Conservation (phyloP, 2,329 filamentous ascomycete genomes). For the Xylaria sp. region DNA sequence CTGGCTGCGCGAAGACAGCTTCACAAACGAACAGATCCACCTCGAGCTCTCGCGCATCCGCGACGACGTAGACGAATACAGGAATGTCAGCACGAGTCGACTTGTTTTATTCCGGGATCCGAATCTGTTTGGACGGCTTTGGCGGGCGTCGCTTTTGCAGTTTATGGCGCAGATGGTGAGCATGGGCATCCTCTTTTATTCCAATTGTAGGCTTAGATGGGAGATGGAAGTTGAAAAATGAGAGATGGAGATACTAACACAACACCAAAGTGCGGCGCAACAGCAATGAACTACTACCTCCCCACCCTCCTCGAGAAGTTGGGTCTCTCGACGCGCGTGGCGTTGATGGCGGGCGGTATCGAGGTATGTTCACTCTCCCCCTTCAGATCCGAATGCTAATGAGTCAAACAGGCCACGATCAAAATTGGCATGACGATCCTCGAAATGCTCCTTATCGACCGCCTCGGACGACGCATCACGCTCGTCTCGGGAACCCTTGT, state of each 20-base stretch:
- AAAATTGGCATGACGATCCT: conserved; percentile 53
- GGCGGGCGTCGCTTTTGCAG: conserved; percentile 52
- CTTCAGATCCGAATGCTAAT: not conserved
- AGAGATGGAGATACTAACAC: not conserved
- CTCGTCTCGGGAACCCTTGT: conserved; percentile 45
- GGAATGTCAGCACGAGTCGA: conserved; percentile 36
- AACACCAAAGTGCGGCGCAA: conserved; percentile 43
- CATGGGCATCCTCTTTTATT: not conserved
- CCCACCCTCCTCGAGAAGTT: conserved; percentile 48
- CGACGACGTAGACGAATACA: conserved; percentile 38
- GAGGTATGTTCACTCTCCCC: conserved; percentile 30
- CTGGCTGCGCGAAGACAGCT: conserved; percentile 45
- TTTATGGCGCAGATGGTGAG: conserved; percentile 51
- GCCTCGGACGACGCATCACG: conserved; percentile 44
- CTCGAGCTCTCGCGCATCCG: conserved; percentile 44
- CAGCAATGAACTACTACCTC: conserved; percentile 57
- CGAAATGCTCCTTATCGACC: conserved; percentile 54
- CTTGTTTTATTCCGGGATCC: conserved; percentile 45
- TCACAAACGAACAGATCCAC: conserved; percentile 34
- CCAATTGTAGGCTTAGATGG: not conserved
- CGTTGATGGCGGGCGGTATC: conserved; percentile 49
- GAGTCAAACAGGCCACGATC: conserved; percentile 39
- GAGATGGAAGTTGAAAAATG: not conserved
- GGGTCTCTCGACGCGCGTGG: conserved; percentile 43
- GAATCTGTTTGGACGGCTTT: conserved; percentile 47